Percentiles rank a stretch among this genome's conserved stretches.
These are phyloP conservation scores for Cyberlindnera nakhonratchasimensis DNA, from an alignment of 805 yeast species.

Conservation along the genomic window DNA sequence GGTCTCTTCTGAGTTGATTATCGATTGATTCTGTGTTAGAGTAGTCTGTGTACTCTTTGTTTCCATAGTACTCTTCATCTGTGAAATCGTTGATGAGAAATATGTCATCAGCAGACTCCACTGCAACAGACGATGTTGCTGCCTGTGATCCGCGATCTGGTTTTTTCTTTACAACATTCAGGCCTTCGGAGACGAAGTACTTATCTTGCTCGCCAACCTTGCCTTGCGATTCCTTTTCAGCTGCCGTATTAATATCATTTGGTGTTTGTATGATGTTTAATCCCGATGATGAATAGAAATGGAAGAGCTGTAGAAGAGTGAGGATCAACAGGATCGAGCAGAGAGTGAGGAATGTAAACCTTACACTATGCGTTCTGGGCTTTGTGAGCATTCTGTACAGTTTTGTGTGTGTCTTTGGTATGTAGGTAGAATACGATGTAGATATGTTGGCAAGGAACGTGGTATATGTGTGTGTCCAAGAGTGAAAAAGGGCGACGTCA, in stretches of 20 bases:
- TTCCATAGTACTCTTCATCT: conserved; percentile 21
- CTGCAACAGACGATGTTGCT: conserved; percentile 2
- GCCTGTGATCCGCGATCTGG: conserved; percentile 14
- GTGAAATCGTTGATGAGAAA: conserved; percentile 15
- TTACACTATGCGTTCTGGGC: not conserved
- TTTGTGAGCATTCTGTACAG: not conserved
- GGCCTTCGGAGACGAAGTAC: conserved; percentile 8
- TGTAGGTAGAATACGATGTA: too few species aligned
- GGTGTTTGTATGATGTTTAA: not conserved
- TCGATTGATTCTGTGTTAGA: conserved; percentile 13
- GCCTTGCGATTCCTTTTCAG: not conserved
- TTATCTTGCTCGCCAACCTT: not conserved
- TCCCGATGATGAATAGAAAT: conserved; percentile 4
- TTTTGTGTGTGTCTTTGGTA: not conserved
- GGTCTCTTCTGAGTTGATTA: conserved; percentile 9
- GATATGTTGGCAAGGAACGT: too few species aligned
- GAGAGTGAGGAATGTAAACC: conserved; percentile 4
- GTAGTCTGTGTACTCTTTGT: conserved; percentile 16
- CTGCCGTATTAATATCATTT: not conserved
- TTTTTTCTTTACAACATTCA: conserved; percentile 12
- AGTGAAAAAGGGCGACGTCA: too few species aligned
- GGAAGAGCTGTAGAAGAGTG: conserved; percentile 11
- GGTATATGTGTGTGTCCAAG: too few species aligned
- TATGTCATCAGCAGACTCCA: conserved; percentile 8
- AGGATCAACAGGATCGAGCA: conserved; percentile 9